phyloP scores from a whole-genome alignment of 1,284 basidiomycete genomes.

The Fomitopsis schrenkii region DNA sequence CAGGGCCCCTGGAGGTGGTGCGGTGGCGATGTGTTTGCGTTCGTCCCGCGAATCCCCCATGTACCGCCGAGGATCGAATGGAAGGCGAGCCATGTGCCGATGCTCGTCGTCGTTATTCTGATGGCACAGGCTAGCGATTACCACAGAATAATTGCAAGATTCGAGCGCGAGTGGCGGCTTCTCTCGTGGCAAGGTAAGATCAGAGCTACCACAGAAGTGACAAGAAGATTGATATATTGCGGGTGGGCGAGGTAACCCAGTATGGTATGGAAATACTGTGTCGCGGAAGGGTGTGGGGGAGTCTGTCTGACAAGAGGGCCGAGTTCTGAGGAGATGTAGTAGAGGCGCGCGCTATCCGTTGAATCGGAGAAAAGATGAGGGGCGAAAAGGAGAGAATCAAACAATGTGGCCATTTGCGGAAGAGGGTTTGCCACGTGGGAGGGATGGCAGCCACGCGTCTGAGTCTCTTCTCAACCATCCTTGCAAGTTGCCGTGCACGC shows the following conservation, averaged over 20 bases:
- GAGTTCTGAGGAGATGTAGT: neutral
- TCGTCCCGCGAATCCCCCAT: neutral
- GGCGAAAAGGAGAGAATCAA: slow-evolving; percentile 18
- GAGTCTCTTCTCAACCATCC: slow-evolving; percentile 21
- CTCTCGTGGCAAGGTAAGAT: neutral
- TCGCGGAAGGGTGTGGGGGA: neutral
- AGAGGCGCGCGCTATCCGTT: neutral
- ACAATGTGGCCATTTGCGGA: slow-evolving; percentile 23
- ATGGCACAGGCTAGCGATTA: neutral
- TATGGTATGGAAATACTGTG: neutral
- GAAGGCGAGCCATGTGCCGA: slow-evolving; percentile 1
- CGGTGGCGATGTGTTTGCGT: neutral
- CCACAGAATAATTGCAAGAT: neutral
- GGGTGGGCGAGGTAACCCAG: neutral
- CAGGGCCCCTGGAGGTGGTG: neutral
- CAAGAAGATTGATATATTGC: slow-evolving; percentile 1
- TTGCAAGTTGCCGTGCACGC: slow-evolving; percentile 8
- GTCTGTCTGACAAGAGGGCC: neutral
- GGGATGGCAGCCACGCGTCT: slow-evolving; percentile 25
- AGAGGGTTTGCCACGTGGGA: slow-evolving; percentile 24
- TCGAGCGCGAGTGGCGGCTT: neutral
- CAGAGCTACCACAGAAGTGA: neutral
- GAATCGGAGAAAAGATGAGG: neutral
- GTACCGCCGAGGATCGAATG: slow-evolving; percentile 1
- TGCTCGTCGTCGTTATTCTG: neutral